A percentile compares a stretch with the other conserved stretches of the same genome.
Evolutionary conservation across 805 yeast species (phyloP).

Genomic region (Candida glaebosa): DNA sequence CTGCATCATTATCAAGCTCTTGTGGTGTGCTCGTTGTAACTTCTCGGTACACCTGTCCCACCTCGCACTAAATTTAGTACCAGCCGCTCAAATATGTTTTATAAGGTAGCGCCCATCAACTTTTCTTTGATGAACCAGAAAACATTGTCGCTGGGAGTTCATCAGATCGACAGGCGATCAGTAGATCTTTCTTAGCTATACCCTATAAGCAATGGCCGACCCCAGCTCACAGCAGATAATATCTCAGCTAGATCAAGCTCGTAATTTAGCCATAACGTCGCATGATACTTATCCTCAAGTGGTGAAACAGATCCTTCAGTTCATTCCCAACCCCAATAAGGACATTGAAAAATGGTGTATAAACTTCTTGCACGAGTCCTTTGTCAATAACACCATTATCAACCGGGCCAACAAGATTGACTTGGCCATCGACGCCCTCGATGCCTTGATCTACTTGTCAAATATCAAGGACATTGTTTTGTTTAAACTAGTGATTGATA

Average conservation of each 20-base stretch:
- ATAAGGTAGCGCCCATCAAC: no score
- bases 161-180: no score
- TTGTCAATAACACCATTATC: constrained; percentile 23
- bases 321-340: constrained; percentile 31
- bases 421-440: constrained; percentile 39
- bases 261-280: constrained; percentile 28
- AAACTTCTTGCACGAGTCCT: constrained; percentile 35
- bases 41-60: no score
- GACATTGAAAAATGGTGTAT: constrained; percentile 41
- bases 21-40: no score
- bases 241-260: constrained; percentile 36
- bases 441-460: constrained; percentile 25
- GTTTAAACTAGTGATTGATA: constrained; percentile 29
- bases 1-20: no score
- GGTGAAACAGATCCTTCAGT: constrained; percentile 40
- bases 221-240: constrained; percentile 17
- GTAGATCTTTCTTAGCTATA: neutral
- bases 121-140: no score
- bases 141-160: no score
- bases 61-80: no score
- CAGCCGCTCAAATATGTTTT: no score
- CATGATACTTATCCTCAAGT: constrained; percentile 37
- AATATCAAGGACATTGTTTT: constrained; percentile 27
- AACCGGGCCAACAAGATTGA: constrained; percentile 29
- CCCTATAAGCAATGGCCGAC: constrained; percentile 2